These are phyloP conservation scores for Hortaea sp. DNA, from an alignment of 2,329 filamentous ascomycete species.

Conservation along the genomic window DNA sequence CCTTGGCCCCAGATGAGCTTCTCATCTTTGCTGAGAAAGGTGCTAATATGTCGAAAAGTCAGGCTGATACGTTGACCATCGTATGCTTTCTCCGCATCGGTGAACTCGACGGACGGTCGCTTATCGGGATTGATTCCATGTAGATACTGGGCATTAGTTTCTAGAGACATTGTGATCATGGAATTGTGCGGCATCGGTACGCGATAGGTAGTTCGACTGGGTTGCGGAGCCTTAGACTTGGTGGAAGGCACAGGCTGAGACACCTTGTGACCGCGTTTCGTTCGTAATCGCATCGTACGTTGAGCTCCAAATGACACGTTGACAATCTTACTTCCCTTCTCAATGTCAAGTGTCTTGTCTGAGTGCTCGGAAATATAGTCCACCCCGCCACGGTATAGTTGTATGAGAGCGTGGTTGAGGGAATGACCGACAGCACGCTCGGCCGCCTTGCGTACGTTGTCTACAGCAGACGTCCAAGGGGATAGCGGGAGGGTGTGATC, in stretches of 20 bases:
- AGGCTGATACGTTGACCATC: slow-evolving; percentile 74
- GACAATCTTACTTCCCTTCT: slow-evolving; percentile 68
- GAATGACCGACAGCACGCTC: slow-evolving; percentile 66
- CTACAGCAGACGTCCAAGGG: slow-evolving; percentile 64
- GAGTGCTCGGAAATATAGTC: slow-evolving; percentile 96
- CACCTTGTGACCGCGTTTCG: slow-evolving; percentile 49
- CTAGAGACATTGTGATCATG: slow-evolving; percentile 69
- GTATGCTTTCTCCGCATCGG: slow-evolving; percentile 59
- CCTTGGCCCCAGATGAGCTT: slow-evolving; percentile 84
- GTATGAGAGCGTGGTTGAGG: slow-evolving; percentile 86
- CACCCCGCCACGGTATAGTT: slow-evolving; percentile 77
- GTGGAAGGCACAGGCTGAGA: not conserved
- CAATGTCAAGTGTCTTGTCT: slow-evolving; percentile 92
- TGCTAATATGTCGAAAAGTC: slow-evolving; percentile 83
- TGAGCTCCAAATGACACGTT: slow-evolving; percentile 92
- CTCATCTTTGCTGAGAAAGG: slow-evolving; percentile 60
- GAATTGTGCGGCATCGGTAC: slow-evolving; percentile 78
- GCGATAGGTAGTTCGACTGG: slow-evolving; percentile 48
- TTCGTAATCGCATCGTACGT: slow-evolving; percentile 79
- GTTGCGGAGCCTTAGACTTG: not conserved
- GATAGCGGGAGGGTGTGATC: slow-evolving; percentile 74
- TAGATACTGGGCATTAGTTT: slow-evolving; percentile 78
- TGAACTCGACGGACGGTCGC: slow-evolving; percentile 57
- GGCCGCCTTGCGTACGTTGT: slow-evolving; percentile 55
- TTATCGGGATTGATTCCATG: slow-evolving; percentile 90